Conservation (phyloP, 73 alveolate genomes). For the Uronychia setigera region DNA sequence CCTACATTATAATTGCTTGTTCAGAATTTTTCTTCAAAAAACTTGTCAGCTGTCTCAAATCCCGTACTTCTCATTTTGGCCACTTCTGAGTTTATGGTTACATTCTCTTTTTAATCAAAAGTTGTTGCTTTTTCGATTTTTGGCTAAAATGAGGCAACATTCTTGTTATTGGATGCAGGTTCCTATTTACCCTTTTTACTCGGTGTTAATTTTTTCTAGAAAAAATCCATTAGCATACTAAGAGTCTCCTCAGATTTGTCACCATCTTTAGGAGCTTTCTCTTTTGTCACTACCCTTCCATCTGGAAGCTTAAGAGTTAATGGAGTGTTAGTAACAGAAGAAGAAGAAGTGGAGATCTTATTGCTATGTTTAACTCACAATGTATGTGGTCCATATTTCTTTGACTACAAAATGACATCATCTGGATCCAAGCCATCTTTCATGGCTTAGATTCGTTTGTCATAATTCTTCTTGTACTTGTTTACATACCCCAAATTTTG, state of each 20-base stretch:
- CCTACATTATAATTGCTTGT: neutral
- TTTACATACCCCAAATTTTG: neutral
- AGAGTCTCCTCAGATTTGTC: neutral
- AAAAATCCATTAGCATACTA: neutral
- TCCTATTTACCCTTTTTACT: neutral
- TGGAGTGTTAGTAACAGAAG: no score
- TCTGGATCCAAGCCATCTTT: neutral
- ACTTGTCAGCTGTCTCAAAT: neutral
- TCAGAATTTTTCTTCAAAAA: neutral
- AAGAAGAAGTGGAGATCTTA: no score
- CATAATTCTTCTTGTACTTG: neutral
- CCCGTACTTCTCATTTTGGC: neutral
- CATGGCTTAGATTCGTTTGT: neutral
- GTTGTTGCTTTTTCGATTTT: neutral
- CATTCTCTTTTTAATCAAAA: neutral
- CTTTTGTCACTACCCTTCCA: no score
- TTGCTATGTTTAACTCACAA: neutral
- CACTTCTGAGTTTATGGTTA: neutral
- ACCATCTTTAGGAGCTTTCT: no score
- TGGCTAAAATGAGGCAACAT: neutral
- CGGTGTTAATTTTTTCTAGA: neutral
- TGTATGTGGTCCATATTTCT: neutral
- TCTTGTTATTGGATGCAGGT: neutral
- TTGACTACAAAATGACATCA: neutral
- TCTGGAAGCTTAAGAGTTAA: no score